Evolutionary conservation across 148 eudicot species (phyloP), one percentile per base, ranked within the genome.

Genomic region (Vaccinium darrowii): DNA sequence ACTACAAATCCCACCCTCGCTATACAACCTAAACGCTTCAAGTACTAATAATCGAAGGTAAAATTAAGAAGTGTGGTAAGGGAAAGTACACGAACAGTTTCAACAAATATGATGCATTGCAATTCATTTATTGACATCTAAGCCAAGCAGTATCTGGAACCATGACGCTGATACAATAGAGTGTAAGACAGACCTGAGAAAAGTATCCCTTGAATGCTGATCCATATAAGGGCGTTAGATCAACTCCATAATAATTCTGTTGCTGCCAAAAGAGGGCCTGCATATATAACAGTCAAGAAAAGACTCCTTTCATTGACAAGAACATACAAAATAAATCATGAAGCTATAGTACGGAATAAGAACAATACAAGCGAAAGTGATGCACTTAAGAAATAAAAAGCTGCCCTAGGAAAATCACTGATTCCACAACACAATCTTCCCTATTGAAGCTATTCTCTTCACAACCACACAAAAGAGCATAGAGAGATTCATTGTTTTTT

Each of bases 231-330:
- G 98, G 85, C 62, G 96, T 92, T 90, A 97, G 90, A 90, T 97
- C 95, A 83, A 97, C 99, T 82, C 99, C 99, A 86, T 91, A 97
- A 91, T 95, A 97, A 87, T 97, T 97, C 39, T 93, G 98, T 88
- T 97, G 99, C 91, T 97, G 99, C 99, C 99, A 97, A 89, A 97
- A 97, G 71, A 95, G 92, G 81, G 99, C 93, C 99, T 97, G 93
- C 83, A 87, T 50, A 57, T 43, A n/a, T 82, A 86, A 81, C 84
- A 77, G 53, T 7, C 82, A 85, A 9, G 36, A 82, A 72, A 57
- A 85, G 67, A 65, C 72, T 54, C 49, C 19, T 74, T 84, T 84
- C 58, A n/a, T 14, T 47, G 19, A 33, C 8, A 25, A 67, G 53
- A 84, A 50, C 4, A 84, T 21, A 36, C 25, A 53, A 7, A 27